Evolutionary conservation across 306 rosid genomes (phyloP).

Genomic region (Cicer arietinum): DNA sequence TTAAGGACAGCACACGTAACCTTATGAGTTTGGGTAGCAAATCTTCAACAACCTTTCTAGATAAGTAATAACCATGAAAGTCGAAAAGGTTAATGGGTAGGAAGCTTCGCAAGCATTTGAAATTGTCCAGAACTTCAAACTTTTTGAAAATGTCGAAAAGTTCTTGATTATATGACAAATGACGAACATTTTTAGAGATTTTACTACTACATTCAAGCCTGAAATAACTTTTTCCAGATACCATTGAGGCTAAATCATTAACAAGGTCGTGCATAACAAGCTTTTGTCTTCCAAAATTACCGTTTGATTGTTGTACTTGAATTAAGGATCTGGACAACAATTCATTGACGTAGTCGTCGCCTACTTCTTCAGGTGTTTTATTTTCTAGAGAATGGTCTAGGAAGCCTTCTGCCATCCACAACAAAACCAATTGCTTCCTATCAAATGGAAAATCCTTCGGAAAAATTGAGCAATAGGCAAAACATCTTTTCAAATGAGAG

Average conservation of each 20-base stretch:
- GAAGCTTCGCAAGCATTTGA: slow-evolving; percentile 11
- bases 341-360: slow-evolving; percentile 36
- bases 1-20: neutral
- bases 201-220: neutral
- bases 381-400: neutral
- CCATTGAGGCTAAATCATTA: neutral
- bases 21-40: neutral
- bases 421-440: slow-evolving; percentile 10
- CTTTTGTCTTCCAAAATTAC: neutral
- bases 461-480: slow-evolving; percentile 8
- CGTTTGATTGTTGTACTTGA: neutral
- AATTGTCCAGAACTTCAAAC: neutral
- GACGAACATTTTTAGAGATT: slow-evolving; percentile 5
- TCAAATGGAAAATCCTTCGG: neutral
- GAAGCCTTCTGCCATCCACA: slow-evolving; percentile 57
- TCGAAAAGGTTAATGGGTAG: neutral
- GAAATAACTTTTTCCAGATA: slow-evolving; percentile 6
- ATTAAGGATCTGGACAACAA: slow-evolving; percentile 9
- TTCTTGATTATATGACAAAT: slow-evolving; percentile 27
- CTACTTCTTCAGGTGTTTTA: slow-evolving; percentile 21
- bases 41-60: neutral
- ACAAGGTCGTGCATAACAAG: slow-evolving; percentile 24
- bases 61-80: accelerated
- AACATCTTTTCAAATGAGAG: slow-evolving; percentile 15
- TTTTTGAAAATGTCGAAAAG: neutral